phyloP scores from a whole-genome alignment of 192 early-diverging fungal species.

The Gigaspora rosea region DNA sequence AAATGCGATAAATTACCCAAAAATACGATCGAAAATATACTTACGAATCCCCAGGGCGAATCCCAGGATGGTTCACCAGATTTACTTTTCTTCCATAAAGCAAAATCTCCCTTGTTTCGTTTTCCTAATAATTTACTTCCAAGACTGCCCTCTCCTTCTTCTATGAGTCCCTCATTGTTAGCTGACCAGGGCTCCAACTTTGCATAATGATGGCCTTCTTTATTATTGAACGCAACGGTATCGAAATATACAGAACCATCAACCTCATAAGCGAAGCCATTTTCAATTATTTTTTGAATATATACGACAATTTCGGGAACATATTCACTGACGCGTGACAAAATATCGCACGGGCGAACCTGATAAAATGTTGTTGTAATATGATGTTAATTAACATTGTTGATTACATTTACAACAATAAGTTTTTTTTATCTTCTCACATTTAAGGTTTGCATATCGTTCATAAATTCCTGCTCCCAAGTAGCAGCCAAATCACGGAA shows the following conservation, averaged over 20 bases:
- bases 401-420: too few relatives aligned
- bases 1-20: background rate
- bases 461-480: slow-evolving; percentile 94
- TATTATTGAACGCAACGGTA: slow-evolving; percentile 77
- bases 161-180: slow-evolving; percentile 74
- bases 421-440: slow-evolving; percentile 35
- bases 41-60: slow-evolving; percentile 78
- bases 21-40: background rate
- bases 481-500: slow-evolving; percentile 90
- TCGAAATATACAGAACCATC: slow-evolving; percentile 97
- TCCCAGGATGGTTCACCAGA: slow-evolving; percentile 92
- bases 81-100: slow-evolving; percentile 94
- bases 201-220: slow-evolving; percentile 86
- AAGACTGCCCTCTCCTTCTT: slow-evolving; percentile 91
- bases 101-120: slow-evolving; percentile 82
- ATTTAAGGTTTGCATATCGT: slow-evolving; percentile 90
- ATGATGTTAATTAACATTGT: too few relatives aligned
- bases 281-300: slow-evolving; percentile 90
- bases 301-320: slow-evolving; percentile 91
- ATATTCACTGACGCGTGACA: slow-evolving; percentile 96
- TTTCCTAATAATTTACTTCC: slow-evolving; percentile 68
- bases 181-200: slow-evolving; percentile 93
- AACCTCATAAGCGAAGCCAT: slow-evolving; percentile 92
- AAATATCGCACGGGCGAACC: slow-evolving; percentile 72
- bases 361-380: too few relatives aligned